Base-by-base conservation (phyloP, 768 basidiomycete genomes). In the Strobilomyces echinocephalus region DNA sequence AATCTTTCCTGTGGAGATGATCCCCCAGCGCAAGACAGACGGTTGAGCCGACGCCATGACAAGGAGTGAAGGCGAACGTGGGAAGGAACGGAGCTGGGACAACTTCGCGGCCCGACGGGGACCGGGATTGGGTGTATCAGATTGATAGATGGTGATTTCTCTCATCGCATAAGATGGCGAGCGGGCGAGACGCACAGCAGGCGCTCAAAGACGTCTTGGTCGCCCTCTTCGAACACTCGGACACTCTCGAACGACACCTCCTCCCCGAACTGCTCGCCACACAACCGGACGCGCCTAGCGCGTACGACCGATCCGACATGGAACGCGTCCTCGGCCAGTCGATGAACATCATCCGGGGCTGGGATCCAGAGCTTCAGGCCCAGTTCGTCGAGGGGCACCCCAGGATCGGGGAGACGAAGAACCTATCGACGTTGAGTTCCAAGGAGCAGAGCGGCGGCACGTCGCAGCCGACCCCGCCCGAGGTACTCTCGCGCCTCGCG, bases 331-430 rank as follows among this genome's bases (percentile, higher is more conserved):
- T 93, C 59, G 77, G 83, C 57, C 61, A 67, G 33, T 76, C 80
- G 3, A 73, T 84, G 59, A 57, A 49, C 4, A 67, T 75, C 39
- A 78, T 91, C 48, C 59, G 62, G n/a, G 67, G 63, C 35, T 88
- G 86, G 87, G 71, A 77, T 46, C 49, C 67, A 39, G 63, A 67
- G 18, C 72, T 74, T 8, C 80, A 77, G 60, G 82, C 83, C 0
- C 68, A 71, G 55, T 93, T 97, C 64, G 77, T 95, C 55, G 80
- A 77, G 6, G 93, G 85, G 3, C 94, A 95, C 73, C 94, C 94
- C 34, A 81, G 91, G 54, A 95, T 95, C 43, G 94, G 94, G 36
- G 91, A 91, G 70, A 81, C 76, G 54, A 83, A 80, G 63, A 84
- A 84, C 39, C 76, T 95, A 12, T 90, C 88, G 0, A 78, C 69